These are phyloP conservation scores for Udeniomyces megalosporus DNA, from an alignment of 768 basidiomycete genomes.

Conservation along the genomic window DNA sequence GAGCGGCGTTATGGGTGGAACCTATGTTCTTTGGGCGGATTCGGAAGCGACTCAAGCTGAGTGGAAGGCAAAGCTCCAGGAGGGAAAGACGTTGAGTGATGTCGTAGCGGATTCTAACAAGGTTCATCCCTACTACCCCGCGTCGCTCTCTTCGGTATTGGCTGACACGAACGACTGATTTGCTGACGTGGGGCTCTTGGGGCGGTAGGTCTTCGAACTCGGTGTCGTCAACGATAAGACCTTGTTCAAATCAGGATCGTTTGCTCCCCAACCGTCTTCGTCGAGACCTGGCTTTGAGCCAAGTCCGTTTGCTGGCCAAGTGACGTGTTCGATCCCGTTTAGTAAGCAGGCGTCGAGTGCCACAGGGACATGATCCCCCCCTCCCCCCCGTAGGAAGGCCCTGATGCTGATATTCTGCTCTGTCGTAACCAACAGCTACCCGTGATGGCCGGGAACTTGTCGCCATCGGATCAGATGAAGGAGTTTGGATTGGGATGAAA, in stretches of 20 bases:
- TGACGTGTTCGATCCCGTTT: slow-evolving; percentile 90
- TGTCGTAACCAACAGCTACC: slow-evolving; percentile 39
- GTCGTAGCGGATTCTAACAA: slow-evolving; percentile 86
- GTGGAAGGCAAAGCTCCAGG: slow-evolving; percentile 79
- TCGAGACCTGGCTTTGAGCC: background rate
- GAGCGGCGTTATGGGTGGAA: slow-evolving; percentile 51
- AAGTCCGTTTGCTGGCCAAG: slow-evolving; percentile 34
- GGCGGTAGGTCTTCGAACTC: slow-evolving; percentile 63
- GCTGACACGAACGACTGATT: no score
- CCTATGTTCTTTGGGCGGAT: slow-evolving; percentile 77
- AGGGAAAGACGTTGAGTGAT: slow-evolving; percentile 67
- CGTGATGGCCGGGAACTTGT: slow-evolving; percentile 71
- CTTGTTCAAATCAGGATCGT: slow-evolving; percentile 3
- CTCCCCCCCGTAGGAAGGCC: background rate
- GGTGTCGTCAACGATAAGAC: slow-evolving; percentile 23
- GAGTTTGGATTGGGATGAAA: slow-evolving; percentile 86
- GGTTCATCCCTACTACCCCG: slow-evolving; percentile 18
- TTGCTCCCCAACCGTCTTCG: background rate
- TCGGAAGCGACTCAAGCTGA: slow-evolving; percentile 54
- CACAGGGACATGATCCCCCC: no score
- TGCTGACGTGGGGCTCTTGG: no score
- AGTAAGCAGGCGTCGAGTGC: no score
- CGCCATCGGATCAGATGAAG: slow-evolving; percentile 86
- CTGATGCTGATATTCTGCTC: slow-evolving; percentile 11
- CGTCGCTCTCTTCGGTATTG: background rate